These are phyloP conservation scores for Cyberlindnera mississippiensis DNA, from an alignment of 805 yeast species.

Conservation along the genomic window DNA sequence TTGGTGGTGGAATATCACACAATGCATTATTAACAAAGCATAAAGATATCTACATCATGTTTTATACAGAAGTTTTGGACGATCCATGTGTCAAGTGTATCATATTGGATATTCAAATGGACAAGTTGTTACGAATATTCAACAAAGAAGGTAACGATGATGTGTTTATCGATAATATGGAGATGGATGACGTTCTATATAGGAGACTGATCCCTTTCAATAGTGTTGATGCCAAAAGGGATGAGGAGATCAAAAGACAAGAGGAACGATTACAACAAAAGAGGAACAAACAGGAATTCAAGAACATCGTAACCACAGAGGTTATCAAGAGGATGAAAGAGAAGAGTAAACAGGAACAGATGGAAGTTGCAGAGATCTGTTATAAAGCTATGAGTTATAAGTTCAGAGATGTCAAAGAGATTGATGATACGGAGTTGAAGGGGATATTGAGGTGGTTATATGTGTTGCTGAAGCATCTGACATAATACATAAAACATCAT, in stretches of 20 bases:
- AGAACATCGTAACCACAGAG: conserved; percentile 15
- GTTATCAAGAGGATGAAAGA: conserved; percentile 16
- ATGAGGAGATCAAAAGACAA: conserved; percentile 17
- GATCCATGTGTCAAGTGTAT: conserved; percentile 18
- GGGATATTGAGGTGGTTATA: conserved; percentile 22
- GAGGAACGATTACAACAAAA: conserved; percentile 18
- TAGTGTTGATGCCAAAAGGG: conserved; percentile 18
- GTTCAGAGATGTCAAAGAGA: conserved; percentile 14
- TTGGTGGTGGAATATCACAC: conserved; percentile 8
- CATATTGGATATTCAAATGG: conserved; percentile 15
- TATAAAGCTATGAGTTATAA: conserved; percentile 22
- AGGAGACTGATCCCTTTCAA: conserved; percentile 15
- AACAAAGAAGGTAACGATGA: conserved; percentile 3
- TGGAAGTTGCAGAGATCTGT: conserved; percentile 26
- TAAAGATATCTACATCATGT: conserved; percentile 16
- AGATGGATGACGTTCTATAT: conserved; percentile 22
- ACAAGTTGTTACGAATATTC: conserved; percentile 10
- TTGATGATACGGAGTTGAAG: conserved; percentile 5
- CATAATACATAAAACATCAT: too few relatives aligned
- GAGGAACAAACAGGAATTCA: conserved; percentile 17
- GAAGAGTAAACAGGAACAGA: conserved; percentile 14
- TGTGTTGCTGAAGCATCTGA: conserved; percentile 14
- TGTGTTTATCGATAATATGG: conserved; percentile 22
- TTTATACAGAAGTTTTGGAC: conserved; percentile 18
- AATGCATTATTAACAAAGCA: conserved; percentile 19